Conservation (phyloP, 371 early-diverging fungal genomes). For the Blastocladiella emersonii region DNA sequence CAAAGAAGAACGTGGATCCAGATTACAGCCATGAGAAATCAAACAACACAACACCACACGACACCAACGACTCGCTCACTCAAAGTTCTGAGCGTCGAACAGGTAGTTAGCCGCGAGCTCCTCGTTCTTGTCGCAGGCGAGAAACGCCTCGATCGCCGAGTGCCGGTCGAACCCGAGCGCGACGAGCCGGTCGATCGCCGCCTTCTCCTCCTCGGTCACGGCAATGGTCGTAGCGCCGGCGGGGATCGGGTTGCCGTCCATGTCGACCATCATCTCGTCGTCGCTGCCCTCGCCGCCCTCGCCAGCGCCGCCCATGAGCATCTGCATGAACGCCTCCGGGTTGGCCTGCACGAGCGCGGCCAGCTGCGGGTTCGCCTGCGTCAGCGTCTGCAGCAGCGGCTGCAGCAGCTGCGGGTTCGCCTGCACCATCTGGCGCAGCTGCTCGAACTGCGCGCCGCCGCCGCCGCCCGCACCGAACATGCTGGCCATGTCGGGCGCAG, state of each 20-base stretch:
- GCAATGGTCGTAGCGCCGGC: conserved; percentile 48
- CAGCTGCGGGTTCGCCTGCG: conserved; percentile 70
- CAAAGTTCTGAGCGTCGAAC: conserved; percentile 53
- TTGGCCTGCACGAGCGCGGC: conserved; percentile 59
- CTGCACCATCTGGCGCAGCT: conserved; percentile 73
- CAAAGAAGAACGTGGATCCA: too few species aligned
- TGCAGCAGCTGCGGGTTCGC: conserved; percentile 74
- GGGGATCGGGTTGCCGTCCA: conserved; percentile 31
- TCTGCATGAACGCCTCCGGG: conserved; percentile 64
- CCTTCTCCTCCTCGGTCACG: conserved; percentile 79
- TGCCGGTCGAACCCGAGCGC: conserved; percentile 78
- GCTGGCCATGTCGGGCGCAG: conserved; percentile 32
- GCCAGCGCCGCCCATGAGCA: conserved; percentile 36
- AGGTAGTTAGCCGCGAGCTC: conserved; percentile 91
- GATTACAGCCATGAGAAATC: too few species aligned
- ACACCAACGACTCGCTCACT: not conserved
- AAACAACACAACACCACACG: too few species aligned
- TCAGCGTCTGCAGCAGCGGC: conserved; percentile 72
- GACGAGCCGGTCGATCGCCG: conserved; percentile 78
- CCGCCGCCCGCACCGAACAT: too few species aligned
- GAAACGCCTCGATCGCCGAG: conserved; percentile 76
- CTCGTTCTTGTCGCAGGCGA: conserved; percentile 96
- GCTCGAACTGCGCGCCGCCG: conserved; percentile 79
- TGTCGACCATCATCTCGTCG: conserved; percentile 33
- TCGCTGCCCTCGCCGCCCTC: conserved; percentile 19